phyloP scores from a whole-genome alignment of 1,284 basidiomycete species.

The Xerocomus cyaneibrunnescens region DNA sequence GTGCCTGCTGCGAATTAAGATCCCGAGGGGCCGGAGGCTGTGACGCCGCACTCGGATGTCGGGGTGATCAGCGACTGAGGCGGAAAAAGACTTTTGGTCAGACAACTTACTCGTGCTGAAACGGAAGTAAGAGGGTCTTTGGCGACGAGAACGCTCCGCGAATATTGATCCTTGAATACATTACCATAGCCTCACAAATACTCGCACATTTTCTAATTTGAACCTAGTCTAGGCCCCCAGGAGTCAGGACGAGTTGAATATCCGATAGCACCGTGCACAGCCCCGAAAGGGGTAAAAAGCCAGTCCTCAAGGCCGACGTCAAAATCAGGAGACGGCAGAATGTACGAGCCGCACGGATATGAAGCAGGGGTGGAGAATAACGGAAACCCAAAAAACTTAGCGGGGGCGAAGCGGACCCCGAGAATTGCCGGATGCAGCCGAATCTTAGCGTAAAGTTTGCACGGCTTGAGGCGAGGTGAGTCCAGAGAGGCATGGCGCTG shows the following conservation, averaged over 20 bases:
- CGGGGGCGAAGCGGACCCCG: background rate
- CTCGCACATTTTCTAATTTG: background rate
- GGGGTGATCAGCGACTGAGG: slow-evolving; percentile 3
- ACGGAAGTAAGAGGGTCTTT: background rate
- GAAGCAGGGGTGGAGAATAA: slow-evolving; percentile 1
- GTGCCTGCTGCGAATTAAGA: slow-evolving; percentile 14
- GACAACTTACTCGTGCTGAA: slow-evolving; percentile 4
- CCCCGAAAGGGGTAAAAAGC: slow-evolving; percentile 9
- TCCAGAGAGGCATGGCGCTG: background rate
- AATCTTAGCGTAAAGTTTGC: slow-evolving; percentile 2
- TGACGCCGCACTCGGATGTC: slow-evolving; percentile 1
- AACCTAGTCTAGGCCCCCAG: background rate
- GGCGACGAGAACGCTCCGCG: slow-evolving; percentile 16
- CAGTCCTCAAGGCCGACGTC: slow-evolving; percentile 11
- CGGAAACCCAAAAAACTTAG: background rate
- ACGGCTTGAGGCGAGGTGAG: background rate
- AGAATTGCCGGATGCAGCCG: background rate
- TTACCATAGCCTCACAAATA: background rate
- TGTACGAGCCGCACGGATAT: slow-evolving; percentile 11
- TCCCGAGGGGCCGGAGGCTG: slow-evolving; percentile 8
- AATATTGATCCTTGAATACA: background rate
- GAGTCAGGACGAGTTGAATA: background rate
- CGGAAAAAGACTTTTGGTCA: background rate
- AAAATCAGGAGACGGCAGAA: slow-evolving; percentile 6
- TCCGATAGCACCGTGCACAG: slow-evolving; percentile 8